phyloP scores from a whole-genome alignment of 768 basidiomycete species.

The Pholiota conissans region DNA sequence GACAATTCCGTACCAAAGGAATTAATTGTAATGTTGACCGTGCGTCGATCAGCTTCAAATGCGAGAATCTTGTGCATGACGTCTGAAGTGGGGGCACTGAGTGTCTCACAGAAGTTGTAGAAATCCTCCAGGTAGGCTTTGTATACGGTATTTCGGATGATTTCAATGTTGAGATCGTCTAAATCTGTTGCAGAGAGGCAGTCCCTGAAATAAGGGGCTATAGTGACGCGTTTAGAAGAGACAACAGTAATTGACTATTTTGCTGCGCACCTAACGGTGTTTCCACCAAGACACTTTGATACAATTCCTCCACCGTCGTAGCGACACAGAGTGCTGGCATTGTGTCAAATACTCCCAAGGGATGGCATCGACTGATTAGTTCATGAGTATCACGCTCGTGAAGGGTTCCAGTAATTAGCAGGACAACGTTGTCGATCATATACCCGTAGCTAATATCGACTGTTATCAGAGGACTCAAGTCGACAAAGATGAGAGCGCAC shows the following conservation, averaged over 20 bases:
- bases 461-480: conserved; percentile 9
- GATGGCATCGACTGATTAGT: conserved; percentile 94
- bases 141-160: conserved; percentile 98
- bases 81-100: conserved; percentile 85
- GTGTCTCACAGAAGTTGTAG: conserved; percentile 73
- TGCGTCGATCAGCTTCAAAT: conserved; percentile 96
- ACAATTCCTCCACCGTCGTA: conserved; percentile 97
- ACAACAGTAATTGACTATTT: not conserved
- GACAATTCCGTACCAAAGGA: conserved; percentile 94
- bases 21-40: conserved; percentile 99
- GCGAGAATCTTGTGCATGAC: conserved; percentile 90
- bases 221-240: not conserved
- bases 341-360: conserved; percentile 94
- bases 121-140: conserved; percentile 99
- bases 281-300: conserved; percentile 95
- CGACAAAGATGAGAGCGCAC: conserved; percentile 46
- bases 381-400: conserved; percentile 98
- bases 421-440: conserved; percentile 99
- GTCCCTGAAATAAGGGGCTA: conserved; percentile 94
- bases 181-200: conserved; percentile 94
- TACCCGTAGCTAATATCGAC: conserved; percentile 76
- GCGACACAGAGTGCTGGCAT: conserved; percentile 99
- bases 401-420: conserved; percentile 95
- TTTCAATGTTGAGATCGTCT: conserved; percentile 99
- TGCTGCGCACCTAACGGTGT: conserved; percentile 79